A percentile compares a stretch with the other conserved stretches of the same genome.
These are phyloP conservation scores for Gastroboletus turbinatus DNA, from an alignment of 1,284 basidiomycete species.

Conservation along the genomic window DNA sequence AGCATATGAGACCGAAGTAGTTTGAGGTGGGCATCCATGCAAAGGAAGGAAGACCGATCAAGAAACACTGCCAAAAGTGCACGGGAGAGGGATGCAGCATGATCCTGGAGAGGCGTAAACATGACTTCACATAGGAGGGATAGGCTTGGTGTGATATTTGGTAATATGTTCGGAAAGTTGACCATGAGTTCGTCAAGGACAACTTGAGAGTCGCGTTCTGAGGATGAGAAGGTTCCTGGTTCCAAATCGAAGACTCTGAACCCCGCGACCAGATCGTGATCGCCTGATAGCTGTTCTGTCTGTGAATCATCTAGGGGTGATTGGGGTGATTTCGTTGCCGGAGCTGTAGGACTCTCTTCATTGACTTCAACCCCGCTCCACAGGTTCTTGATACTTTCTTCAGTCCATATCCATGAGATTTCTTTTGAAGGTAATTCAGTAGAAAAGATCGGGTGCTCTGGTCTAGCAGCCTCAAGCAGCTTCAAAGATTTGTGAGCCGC, in stretches of 20 bases:
- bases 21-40: slow-evolving; percentile 59
- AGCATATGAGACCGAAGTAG: slow-evolving; percentile 71
- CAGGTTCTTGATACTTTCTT: slow-evolving; percentile 45
- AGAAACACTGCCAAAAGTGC: slow-evolving; percentile 63
- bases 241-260: slow-evolving; percentile 66
- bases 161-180: slow-evolving; percentile 56
- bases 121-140: slow-evolving; percentile 57
- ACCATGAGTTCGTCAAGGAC: slow-evolving; percentile 49
- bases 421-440: slow-evolving; percentile 26
- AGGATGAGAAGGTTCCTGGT: slow-evolving; percentile 48
- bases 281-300: not conserved
- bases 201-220: slow-evolving; percentile 29
- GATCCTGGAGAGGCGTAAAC: slow-evolving; percentile 54
- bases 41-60: slow-evolving; percentile 50
- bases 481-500: slow-evolving; percentile 65
- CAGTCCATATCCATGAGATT: slow-evolving; percentile 70
- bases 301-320: not conserved
- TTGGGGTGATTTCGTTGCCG: not conserved
- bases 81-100: slow-evolving; percentile 57
- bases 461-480: slow-evolving; percentile 58
- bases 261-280: slow-evolving; percentile 40
- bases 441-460: slow-evolving; percentile 55
- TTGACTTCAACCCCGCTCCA: slow-evolving; percentile 32
- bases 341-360: not conserved
- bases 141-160: slow-evolving; percentile 63